Evolutionary conservation across 345 rosid species (phyloP).

Genomic region (Luvunga scandens): DNA sequence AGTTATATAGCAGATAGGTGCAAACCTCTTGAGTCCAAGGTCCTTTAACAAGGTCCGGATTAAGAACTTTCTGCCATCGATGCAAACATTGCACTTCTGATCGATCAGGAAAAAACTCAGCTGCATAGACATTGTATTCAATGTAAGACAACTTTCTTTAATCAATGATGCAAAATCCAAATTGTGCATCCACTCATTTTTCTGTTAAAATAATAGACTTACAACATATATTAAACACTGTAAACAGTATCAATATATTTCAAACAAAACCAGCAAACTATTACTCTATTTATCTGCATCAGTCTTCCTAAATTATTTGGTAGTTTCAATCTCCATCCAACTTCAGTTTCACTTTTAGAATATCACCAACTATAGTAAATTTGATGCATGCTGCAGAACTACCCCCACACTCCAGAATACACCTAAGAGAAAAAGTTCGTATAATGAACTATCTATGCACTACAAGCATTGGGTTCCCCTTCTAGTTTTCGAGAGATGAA

Average conservation of each 20-base stretch:
- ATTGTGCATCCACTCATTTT: neutral
- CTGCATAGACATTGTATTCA: conserved; percentile 41
- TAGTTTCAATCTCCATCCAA: neutral
- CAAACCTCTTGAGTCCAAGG: conserved; percentile 96
- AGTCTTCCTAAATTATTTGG: neutral
- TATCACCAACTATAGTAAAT: neutral
- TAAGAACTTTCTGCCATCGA: conserved; percentile 98
- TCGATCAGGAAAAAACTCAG: conserved; percentile 76
- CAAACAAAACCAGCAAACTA: neutral
- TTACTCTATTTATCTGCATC: neutral
- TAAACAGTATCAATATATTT: neutral
- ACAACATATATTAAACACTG: too few species aligned
- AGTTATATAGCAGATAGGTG: conserved; percentile 3
- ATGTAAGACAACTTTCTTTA: neutral
- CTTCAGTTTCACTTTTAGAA: neutral
- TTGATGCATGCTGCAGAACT: neutral
- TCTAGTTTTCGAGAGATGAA: neutral
- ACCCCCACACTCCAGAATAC: neutral
- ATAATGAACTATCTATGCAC: neutral
- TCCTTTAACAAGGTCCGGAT: conserved; percentile 96
- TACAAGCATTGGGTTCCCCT: neutral
- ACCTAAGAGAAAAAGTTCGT: neutral
- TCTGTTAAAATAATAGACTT: neutral
- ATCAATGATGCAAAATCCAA: neutral
- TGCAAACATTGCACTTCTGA: conserved; percentile 98